These are phyloP conservation scores for Rhytidiadelphus loreus DNA, from an alignment of 225 moss, liverwort and hornwort genomes.

Conservation along the genomic window DNA sequence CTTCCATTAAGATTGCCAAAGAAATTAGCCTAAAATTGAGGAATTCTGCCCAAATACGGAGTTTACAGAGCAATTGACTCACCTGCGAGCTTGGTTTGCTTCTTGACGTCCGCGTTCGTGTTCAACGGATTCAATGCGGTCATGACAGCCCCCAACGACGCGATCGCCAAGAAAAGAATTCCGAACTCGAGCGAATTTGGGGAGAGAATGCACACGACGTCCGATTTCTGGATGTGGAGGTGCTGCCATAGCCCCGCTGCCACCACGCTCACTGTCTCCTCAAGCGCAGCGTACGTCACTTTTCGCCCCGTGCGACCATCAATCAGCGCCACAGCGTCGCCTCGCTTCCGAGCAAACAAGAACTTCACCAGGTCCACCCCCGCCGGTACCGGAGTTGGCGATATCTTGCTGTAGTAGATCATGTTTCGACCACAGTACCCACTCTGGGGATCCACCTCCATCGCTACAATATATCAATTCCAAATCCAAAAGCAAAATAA, in stretches of 20 bases:
- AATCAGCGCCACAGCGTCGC: slow-evolving; percentile 12
- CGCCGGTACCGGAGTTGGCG: neutral
- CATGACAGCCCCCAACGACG: slow-evolving; percentile 19
- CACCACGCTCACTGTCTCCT: neutral
- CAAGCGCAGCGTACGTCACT: slow-evolving; percentile 14
- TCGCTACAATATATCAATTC: neutral
- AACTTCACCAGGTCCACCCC: neutral
- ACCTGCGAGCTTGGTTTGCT: slow-evolving; percentile 21
- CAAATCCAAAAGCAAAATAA: neutral
- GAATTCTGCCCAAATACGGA: neutral
- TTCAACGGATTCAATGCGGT: slow-evolving; percentile 34
- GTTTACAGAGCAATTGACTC: neutral
- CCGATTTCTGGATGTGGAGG: slow-evolving; percentile 10
- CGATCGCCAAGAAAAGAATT: slow-evolving; percentile 26
- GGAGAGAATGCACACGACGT: slow-evolving; percentile 28
- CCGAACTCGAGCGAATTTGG: slow-evolving; percentile 23
- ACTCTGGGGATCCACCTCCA: slow-evolving; percentile 22
- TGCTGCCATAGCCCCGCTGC: slow-evolving; percentile 37
- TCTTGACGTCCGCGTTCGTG: slow-evolving; percentile 26
- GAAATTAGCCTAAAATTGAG: neutral
- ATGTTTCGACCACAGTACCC: slow-evolving; percentile 7
- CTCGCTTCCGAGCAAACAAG: slow-evolving; percentile 9
- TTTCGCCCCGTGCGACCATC: slow-evolving; percentile 8
- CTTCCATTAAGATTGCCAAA: neutral
- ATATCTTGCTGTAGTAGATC: slow-evolving; percentile 22